Conservation (phyloP, 2,329 filamentous ascomycete genomes). For the Blastomyces gilchristii region DNA sequence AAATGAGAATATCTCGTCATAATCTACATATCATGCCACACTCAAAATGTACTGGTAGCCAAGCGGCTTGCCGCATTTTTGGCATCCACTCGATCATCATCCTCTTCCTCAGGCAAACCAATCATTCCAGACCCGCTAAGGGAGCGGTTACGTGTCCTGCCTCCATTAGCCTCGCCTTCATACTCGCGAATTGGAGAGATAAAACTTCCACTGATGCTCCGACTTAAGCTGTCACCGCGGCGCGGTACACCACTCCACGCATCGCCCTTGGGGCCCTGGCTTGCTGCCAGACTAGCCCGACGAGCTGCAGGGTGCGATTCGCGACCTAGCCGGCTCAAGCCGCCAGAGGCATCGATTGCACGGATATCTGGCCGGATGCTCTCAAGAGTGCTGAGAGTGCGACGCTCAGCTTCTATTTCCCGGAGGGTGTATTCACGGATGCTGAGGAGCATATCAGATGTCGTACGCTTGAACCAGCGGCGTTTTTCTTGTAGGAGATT, state of each 20-base stretch:
- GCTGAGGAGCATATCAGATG: constrained; percentile 69
- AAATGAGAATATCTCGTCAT: constrained; percentile 12
- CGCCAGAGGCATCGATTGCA: constrained; percentile 81
- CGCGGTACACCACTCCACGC: constrained; percentile 92
- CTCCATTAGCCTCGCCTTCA: constrained; percentile 41
- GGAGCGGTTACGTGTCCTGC: constrained; percentile 38
- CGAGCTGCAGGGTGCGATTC: constrained; percentile 71
- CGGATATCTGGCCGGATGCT: constrained; percentile 86
- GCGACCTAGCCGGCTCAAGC: constrained; percentile 77
- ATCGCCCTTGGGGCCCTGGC: constrained; percentile 94
- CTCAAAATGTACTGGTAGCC: constrained; percentile 84
- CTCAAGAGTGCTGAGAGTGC: constrained; percentile 86
- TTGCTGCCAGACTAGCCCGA: constrained; percentile 67
- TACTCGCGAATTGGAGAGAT: constrained; percentile 56
- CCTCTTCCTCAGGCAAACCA: constrained; percentile 47
- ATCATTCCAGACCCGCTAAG: constrained; percentile 30
- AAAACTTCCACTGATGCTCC: constrained; percentile 66
- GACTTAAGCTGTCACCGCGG: constrained; percentile 63
- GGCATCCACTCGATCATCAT: constrained; percentile 90
- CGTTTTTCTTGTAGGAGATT: constrained; percentile 83
- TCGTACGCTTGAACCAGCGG: constrained; percentile 80
- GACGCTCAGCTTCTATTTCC: constrained; percentile 89
- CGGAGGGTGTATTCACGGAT: constrained; percentile 88
- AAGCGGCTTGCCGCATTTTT: constrained; percentile 88
- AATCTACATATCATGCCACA: constrained; percentile 7